phyloP scores from a whole-genome alignment of 129 eudicot species.

The Arctium minus region DNA sequence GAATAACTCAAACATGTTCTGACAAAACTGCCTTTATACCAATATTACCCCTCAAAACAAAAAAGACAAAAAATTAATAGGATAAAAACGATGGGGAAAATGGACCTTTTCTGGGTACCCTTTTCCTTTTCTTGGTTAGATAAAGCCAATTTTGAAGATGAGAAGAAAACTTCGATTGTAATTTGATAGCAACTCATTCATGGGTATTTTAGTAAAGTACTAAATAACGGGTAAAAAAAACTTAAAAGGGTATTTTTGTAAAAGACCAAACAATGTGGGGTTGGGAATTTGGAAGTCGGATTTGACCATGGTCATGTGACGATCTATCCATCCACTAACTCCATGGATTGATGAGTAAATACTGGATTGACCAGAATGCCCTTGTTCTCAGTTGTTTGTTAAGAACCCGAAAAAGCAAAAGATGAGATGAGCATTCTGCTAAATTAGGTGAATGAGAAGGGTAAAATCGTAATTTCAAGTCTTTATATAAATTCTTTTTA shows the following conservation, averaged over 20 bases:
- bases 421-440: neutral
- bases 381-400: neutral
- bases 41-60: slow-evolving; percentile 14
- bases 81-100: neutral
- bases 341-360: neutral
- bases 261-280: neutral
- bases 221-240: neutral
- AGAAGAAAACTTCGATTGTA: neutral
- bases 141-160: neutral
- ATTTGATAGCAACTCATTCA: neutral
- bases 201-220: neutral
- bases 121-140: neutral
- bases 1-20: slow-evolving; percentile 9
- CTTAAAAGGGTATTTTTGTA: neutral
- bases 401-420: neutral
- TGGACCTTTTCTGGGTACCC: neutral
- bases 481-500: neutral
- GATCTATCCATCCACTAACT: neutral
- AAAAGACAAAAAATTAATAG: neutral
- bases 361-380: neutral
- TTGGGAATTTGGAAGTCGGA: too few species aligned
- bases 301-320: neutral
- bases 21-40: slow-evolving; percentile 6
- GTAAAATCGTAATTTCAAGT: neutral
- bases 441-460: slow-evolving; percentile 3